Base-by-base conservation (phyloP, 495 filamentous ascomycete species). In the Xylaria telfairii region DNA sequence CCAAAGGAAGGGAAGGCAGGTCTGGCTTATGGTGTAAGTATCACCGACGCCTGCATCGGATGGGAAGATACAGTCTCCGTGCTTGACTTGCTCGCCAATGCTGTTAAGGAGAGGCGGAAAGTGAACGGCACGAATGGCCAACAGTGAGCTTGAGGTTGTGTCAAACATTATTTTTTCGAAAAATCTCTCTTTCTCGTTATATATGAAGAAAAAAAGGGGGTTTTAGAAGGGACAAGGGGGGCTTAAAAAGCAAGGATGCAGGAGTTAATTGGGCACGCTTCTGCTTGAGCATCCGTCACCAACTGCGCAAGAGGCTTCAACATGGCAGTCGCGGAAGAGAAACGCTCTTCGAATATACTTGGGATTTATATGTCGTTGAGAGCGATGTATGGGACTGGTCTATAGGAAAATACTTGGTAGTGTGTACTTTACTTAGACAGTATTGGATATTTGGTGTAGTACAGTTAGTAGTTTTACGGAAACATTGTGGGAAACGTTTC, bases 11-110 rank as follows among this genome's bases (percentile, higher is more conserved):
- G 96, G 75, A 96, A 94, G 83, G 83, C 85, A 39, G 93, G 90
- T 34, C 89, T 99, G 72, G 93, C 96, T 81, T 96, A 98, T 77
- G 96, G 96, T 76, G 92, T 98, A 77, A 95, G 92, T 74, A 98
- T 99, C 79, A 99, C 96, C 4, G 96, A 99, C 83, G 96, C 96
- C 47, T 99, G 96, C 80, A 98, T 99, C 75, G 84, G 89, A 78
- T 97, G 93, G 93, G 92, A 96, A 73, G 93, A 96, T 73, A 99
- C 96, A n/a, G 90, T 95, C 73, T 81, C 80, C 4, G 91, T 94
- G 17, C 87, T 99, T 15, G 92, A 92, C 74, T 81, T 84, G 46
- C 86, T 99, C 49, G 96, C 96, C 12, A 86, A 90, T 68, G 92
- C 94, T 9, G 93, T 97, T n/a, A 88, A 90, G 76, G 84, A 87